Percentiles rank a stretch among this genome's conserved stretches.
phyloP scores from a whole-genome alignment of 305 asterid genomes.

The Fraxinus baroniana region DNA sequence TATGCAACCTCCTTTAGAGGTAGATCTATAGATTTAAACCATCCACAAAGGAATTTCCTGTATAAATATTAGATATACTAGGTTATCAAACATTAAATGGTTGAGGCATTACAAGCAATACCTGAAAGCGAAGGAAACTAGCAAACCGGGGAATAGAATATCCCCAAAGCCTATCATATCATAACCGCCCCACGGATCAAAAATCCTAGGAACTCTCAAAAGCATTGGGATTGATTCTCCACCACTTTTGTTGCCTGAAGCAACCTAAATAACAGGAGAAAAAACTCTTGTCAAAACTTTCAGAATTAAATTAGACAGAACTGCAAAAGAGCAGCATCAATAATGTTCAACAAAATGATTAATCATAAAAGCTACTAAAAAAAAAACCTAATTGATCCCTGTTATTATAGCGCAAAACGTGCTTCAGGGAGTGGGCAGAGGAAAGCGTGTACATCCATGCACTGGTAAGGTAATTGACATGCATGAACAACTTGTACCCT shows the following conservation, averaged over 20 bases:
- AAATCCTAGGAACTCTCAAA: constrained; percentile 82
- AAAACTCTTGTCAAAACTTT: not conserved
- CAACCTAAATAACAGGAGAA: constrained; percentile 58
- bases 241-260: constrained; percentile 83
- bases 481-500: constrained; percentile 10
- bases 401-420: not conserved
- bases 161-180: constrained; percentile 99
- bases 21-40: not conserved
- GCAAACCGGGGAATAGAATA: constrained; percentile 88
- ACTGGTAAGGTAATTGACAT: not conserved
- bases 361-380: not conserved
- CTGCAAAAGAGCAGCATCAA: constrained; percentile 2
- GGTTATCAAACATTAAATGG: not conserved
- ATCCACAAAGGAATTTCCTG: not conserved
- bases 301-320: constrained; percentile 14
- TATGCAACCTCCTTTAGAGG: not conserved
- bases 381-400: not conserved
- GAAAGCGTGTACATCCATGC: not conserved
- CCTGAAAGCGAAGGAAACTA: constrained; percentile 85
- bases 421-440: constrained; percentile 4
- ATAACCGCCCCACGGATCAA: constrained; percentile 93
- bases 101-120: constrained; percentile 29
- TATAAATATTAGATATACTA: not conserved
- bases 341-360: not conserved
- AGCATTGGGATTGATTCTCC: constrained; percentile 99